A percentile compares a stretch with the other conserved stretches of the same genome.
These are phyloP conservation scores for Cicer bijugum DNA, from an alignment of 306 rosid genomes.

Conservation along the genomic window DNA sequence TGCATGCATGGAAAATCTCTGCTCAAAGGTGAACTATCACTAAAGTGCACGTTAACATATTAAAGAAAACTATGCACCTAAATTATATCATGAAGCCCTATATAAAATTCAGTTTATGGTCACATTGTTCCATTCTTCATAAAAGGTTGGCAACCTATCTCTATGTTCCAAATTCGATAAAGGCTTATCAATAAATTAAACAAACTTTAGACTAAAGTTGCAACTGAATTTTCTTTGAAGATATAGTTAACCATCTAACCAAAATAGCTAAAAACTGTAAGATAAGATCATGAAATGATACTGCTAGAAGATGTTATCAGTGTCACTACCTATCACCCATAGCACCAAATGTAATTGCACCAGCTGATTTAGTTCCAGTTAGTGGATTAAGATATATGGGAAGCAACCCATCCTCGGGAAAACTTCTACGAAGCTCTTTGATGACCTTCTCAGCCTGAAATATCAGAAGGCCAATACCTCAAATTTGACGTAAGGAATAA, in stretches of 20 bases:
- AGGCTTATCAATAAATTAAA: conserved; percentile 15
- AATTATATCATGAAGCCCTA: conserved; percentile 6
- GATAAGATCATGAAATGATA: conserved; percentile 13
- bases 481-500: conserved; percentile 43
- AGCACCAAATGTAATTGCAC: conserved; percentile 91
- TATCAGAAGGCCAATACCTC: conserved; percentile 41
- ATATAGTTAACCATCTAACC: conserved; percentile 4
- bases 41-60: conserved; percentile 2
- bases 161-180: conserved; percentile 10
- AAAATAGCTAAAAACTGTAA: conserved; percentile 7
- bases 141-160: background rate
- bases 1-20: conserved; percentile 23
- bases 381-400: conserved; percentile 77
- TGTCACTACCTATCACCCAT: conserved; percentile 90
- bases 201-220: conserved; percentile 15
- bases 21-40: conserved; percentile 15
- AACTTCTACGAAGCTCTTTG: conserved; percentile 55
- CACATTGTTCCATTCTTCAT: conserved; percentile 8
- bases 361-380: conserved; percentile 57
- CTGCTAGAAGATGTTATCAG: conserved; percentile 24
- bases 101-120: conserved; percentile 15
- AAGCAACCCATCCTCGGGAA: conserved; percentile 90
- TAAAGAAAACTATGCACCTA: conserved; percentile 7
- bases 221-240: conserved; percentile 32
- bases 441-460: conserved; percentile 76